phyloP scores from a whole-genome alignment of 768 basidiomycete genomes.

The Dendrothele bispora region DNA sequence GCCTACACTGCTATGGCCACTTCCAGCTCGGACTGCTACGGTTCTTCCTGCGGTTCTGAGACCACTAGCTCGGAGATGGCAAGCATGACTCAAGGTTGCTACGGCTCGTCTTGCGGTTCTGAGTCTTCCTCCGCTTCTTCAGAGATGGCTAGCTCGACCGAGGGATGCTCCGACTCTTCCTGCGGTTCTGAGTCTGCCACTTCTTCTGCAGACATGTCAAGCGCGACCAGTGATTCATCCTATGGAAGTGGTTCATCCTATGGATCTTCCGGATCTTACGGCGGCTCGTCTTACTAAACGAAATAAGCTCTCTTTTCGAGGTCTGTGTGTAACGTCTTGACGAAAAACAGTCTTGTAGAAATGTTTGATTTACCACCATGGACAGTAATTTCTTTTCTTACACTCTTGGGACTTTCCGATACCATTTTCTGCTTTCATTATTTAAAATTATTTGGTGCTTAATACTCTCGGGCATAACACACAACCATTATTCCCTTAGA shows the following conservation, averaged over 20 bases:
- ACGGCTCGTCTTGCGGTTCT: neutral
- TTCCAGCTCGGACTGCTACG: slow-evolving; percentile 1
- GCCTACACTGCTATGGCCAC: slow-evolving; percentile 8
- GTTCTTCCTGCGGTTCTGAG: neutral
- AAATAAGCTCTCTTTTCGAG: slow-evolving; percentile 12
- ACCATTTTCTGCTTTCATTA: slow-evolving; percentile 35
- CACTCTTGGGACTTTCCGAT: slow-evolving; percentile 26
- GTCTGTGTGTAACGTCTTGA: slow-evolving; percentile 23
- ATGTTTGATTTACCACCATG: slow-evolving; percentile 20
- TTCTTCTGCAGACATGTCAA: slow-evolving; percentile 21
- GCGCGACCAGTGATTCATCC: slow-evolving; percentile 3
- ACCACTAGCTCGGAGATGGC: neutral
- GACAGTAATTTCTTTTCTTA: slow-evolving; percentile 26
- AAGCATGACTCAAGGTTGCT: neutral
- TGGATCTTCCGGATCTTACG: slow-evolving; percentile 24
- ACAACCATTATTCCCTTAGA: slow-evolving; percentile 28
- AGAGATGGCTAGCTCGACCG: neutral
- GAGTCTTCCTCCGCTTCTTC: neutral
- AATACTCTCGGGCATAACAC: slow-evolving; percentile 37
- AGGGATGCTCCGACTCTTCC: slow-evolving; percentile 2
- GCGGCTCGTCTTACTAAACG: slow-evolving; percentile 28
- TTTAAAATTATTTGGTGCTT: slow-evolving; percentile 35
- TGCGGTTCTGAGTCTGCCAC: slow-evolving; percentile 1
- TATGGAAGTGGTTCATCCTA: slow-evolving; percentile 13
- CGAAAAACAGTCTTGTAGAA: slow-evolving; percentile 30